Conservation (phyloP, 1,284 basidiomycete genomes). For the Apiotrichum sp. region DNA sequence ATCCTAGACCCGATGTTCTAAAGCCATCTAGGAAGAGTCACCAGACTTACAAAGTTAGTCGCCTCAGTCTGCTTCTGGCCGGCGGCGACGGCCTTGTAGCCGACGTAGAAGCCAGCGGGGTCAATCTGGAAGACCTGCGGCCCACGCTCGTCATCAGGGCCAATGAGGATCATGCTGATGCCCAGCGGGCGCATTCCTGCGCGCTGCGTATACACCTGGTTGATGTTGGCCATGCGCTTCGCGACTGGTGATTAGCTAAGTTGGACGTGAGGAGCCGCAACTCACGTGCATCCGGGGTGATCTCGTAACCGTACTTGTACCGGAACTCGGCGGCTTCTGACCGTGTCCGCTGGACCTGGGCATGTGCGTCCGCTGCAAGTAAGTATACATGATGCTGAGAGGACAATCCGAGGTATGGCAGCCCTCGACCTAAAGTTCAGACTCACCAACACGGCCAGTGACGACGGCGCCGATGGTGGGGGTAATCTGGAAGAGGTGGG, state of each 20-base stretch:
- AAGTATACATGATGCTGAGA: background rate
- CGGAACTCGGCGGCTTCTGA: slow-evolving; percentile 89
- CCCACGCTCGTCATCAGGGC: slow-evolving; percentile 77
- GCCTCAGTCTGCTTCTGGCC: slow-evolving; percentile 99
- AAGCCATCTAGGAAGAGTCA: background rate
- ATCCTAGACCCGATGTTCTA: too few relatives aligned
- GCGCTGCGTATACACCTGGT: slow-evolving; percentile 97
- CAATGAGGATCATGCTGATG: slow-evolving; percentile 96
- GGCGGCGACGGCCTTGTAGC: slow-evolving; percentile 92
- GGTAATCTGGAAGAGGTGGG: slow-evolving; percentile 93
- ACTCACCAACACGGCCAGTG: slow-evolving; percentile 84
- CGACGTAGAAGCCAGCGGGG: slow-evolving; percentile 96
- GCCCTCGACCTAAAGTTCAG: background rate
- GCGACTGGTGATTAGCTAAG: slow-evolving; percentile 53
- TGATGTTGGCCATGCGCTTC: slow-evolving; percentile 92
- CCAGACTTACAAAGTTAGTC: slow-evolving; percentile 66
- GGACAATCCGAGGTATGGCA: too few relatives aligned
- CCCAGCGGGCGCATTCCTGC: slow-evolving; percentile 97
- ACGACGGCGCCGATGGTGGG: slow-evolving; percentile 96
- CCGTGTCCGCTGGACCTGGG: slow-evolving; percentile 83
- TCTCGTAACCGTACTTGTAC: slow-evolving; percentile 97
- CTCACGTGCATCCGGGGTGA: slow-evolving; percentile 77
- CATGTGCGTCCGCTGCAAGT: slow-evolving; percentile 74
- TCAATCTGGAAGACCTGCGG: slow-evolving; percentile 98
- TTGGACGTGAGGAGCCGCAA: too few relatives aligned